These are phyloP conservation scores for Fusarium mangiferae DNA, from an alignment of 2,329 filamentous ascomycete genomes.

Conservation along the genomic window DNA sequence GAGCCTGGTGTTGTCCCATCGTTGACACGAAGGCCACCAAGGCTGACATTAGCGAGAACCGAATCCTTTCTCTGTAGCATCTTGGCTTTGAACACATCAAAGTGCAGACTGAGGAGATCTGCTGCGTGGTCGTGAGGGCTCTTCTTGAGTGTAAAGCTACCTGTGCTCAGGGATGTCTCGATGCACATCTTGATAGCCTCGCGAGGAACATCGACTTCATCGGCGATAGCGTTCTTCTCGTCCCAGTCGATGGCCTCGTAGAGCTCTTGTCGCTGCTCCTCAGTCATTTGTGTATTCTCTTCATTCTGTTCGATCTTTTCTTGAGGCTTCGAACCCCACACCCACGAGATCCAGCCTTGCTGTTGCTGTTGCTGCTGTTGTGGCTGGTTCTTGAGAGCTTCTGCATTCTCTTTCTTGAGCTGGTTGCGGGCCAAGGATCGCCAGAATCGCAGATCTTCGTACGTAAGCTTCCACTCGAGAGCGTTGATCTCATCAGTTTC, in stretches of 20 bases:
- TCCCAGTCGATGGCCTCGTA: slow-evolving; percentile 99
- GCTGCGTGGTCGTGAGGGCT: slow-evolving; percentile 68
- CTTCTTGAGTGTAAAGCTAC: slow-evolving; percentile 93
- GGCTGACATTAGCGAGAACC: slow-evolving; percentile 84
- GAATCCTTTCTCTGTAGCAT: slow-evolving; percentile 92
- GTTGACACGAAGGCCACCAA: slow-evolving; percentile 92
- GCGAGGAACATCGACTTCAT: slow-evolving; percentile 87
- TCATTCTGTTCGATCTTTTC: slow-evolving; percentile 66
- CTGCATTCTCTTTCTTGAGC: slow-evolving; percentile 92
- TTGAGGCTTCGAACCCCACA: slow-evolving; percentile 83
- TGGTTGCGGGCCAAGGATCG: slow-evolving; percentile 93
- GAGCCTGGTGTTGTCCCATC: slow-evolving; percentile 94
- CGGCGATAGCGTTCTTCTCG: slow-evolving; percentile 89
- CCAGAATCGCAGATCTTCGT: slow-evolving; percentile 98
- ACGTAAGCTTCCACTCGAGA: slow-evolving; percentile 87
- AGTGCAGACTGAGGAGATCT: slow-evolving; percentile 90
- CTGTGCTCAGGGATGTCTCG: slow-evolving; percentile 91
- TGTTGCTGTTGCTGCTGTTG: slow-evolving; percentile 71
- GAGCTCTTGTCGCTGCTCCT: slow-evolving; percentile 94
- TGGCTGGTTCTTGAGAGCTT: slow-evolving; percentile 76
- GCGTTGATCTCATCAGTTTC: slow-evolving; percentile 78
- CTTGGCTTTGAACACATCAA: slow-evolving; percentile 93
- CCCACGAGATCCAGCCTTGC: slow-evolving; percentile 91
- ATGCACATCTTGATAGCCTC: slow-evolving; percentile 94
- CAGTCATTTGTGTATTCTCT: slow-evolving; percentile 88